phyloP scores from a whole-genome alignment of 2,329 filamentous ascomycete genomes.

The Neurospora crassa region DNA sequence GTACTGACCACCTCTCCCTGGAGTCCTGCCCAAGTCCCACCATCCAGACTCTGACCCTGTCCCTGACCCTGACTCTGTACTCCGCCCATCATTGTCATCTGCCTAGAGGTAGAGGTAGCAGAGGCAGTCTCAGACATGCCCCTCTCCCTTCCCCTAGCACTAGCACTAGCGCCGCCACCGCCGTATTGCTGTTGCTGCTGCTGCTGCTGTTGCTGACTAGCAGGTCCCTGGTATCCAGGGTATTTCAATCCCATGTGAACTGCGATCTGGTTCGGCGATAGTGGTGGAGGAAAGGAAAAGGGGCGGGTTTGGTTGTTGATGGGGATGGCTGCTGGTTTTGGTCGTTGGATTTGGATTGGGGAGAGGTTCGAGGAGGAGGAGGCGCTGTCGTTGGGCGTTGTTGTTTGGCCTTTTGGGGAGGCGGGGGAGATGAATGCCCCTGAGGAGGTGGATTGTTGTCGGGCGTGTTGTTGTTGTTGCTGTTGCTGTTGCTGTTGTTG shows the following conservation, averaged over 20 bases:
- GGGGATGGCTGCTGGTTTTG: background rate
- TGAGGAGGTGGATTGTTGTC: background rate
- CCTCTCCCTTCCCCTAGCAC: no score
- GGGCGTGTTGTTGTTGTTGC: background rate
- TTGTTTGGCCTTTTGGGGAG: background rate
- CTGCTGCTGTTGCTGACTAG: no score
- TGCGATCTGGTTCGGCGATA: background rate
- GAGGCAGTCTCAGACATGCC: no score
- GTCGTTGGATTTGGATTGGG: background rate
- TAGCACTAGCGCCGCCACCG: no score
- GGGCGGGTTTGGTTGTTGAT: background rate
- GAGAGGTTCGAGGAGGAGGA: background rate
- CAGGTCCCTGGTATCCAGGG: background rate
- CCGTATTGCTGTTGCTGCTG: no score
- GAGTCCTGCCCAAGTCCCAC: no score
- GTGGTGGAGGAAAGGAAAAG: background rate
- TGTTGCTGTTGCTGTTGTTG: background rate
- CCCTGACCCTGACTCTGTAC: no score
- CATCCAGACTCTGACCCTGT: no score
- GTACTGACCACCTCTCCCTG: no score
- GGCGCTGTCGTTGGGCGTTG: background rate
- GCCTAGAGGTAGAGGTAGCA: no score
- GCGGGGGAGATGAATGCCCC: background rate
- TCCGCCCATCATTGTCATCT: no score
- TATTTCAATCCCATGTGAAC: background rate